A percentile compares a stretch with the other conserved stretches of the same genome.
phyloP scores from a whole-genome alignment of 768 basidiomycete species.

The Mycena belliarum region DNA sequence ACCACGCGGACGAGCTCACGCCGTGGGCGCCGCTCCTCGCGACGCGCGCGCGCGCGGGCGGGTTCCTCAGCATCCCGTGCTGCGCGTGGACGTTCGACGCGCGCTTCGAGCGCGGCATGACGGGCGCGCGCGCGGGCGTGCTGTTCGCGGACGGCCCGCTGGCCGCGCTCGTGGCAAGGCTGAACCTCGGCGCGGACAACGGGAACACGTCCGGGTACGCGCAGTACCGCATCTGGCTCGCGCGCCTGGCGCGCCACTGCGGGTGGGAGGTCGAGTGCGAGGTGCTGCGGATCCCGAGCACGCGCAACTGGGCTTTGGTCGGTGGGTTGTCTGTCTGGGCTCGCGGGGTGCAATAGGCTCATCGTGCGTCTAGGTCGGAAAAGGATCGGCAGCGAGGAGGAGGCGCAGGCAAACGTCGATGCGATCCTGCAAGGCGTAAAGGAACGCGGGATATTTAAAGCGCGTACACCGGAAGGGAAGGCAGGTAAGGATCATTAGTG shows the following conservation, averaged over 20 bases:
- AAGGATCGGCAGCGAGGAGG: constrained; percentile 27
- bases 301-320: constrained; percentile 89
- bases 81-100: constrained; percentile 84
- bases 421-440: constrained; percentile 57
- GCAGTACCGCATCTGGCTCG: constrained; percentile 86
- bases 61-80: constrained; percentile 86
- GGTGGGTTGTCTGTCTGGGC: constrained; percentile 48
- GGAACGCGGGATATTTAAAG: constrained; percentile 70
- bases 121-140: constrained; percentile 28
- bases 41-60: constrained; percentile 56
- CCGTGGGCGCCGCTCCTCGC: constrained; percentile 91
- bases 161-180: constrained; percentile 33
- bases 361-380: constrained; percentile 29
- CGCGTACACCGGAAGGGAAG: constrained; percentile 73
- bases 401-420: constrained; percentile 45
- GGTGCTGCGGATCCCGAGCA: constrained; percentile 85
- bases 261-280: constrained; percentile 92
- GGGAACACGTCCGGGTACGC: constrained; percentile 71
- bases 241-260: constrained; percentile 64
- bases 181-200: constrained; percentile 67
- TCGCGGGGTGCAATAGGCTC: constrained; percentile 2
- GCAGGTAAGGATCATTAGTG: constrained; percentile 34
- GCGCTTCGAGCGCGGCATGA: constrained; percentile 54
- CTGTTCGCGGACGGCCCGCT: constrained; percentile 15
- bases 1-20: constrained; percentile 95